Base-by-base conservation (phyloP, 2,329 filamentous ascomycete species). In the Trichoderma citrinoviride region DNA sequence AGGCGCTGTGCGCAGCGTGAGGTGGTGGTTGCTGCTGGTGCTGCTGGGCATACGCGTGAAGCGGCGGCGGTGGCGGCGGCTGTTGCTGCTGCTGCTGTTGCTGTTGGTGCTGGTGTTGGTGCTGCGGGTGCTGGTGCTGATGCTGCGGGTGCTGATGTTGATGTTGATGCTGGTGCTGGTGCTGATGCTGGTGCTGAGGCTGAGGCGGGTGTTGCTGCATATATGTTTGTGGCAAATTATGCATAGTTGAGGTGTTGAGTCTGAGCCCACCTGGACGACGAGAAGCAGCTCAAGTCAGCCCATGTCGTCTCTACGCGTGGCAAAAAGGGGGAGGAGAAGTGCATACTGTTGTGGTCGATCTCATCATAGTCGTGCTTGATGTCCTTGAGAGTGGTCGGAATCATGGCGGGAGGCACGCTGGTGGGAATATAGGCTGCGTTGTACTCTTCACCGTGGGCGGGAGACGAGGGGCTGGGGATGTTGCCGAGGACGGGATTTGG, bases 401-500 rank as follows among this genome's bases (percentile, higher is more conserved):
- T 73, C 72, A 83, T 78, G 47, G 77, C 75, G 21, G 78, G 71
- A 17, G 82, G 81, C 21, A 81, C 78, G 68, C 81, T 83, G 25
- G 81, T 81, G 8, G 82, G 80, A 66, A 83, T 81, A 71, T 83
- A 84, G 67, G 70, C 74, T 61, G 71, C 72, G 65, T 74, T 77
- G 71, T 82, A 83, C 56, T 85, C 82, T 56, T 83, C 81, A 55
- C 77, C 76, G 58, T 76, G 76, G 50, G 76, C 78, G 2, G 82
- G 82, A 2, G 83, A 84, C 3, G 81, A 79, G 19, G 83, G 82
- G 71, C 82, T 85, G 21, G 83, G 83, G 12, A 81, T 81, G 56
- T 78, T 82, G 55, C 82, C 82, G 17, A 80, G 74, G 21, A 82
- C 64, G 43, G 80, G 77, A 60, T 78, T 78, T 25, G 80, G 74